Evolutionary conservation across 2,329 filamentous ascomycete species (phyloP).

Genomic region (Arthrobotrys megalospora): DNA sequence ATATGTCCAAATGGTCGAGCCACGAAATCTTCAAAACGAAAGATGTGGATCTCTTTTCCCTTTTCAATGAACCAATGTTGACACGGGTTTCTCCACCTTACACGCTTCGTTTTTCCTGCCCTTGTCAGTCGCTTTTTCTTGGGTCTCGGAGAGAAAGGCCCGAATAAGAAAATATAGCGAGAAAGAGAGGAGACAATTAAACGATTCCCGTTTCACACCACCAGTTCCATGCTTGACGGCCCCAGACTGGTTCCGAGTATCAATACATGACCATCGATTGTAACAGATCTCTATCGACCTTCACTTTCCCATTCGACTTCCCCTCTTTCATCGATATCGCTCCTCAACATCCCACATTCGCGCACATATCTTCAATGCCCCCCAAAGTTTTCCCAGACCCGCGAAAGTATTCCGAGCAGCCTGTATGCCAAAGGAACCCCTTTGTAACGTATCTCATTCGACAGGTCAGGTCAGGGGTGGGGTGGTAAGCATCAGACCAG

Average conservation of each 20-base stretch:
- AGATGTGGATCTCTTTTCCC: constrained; percentile 57
- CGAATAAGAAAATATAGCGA: constrained; percentile 61
- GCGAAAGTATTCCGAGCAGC: constrained; percentile 15
- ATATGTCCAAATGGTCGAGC: neutral
- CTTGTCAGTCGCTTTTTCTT: constrained; percentile 36
- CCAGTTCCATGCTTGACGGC: constrained; percentile 19
- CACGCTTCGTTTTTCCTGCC: constrained; percentile 37
- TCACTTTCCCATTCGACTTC: constrained; percentile 5
- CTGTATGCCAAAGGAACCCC: constrained; percentile 37
- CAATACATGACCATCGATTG: constrained; percentile 11
- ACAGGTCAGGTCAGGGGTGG: constrained; percentile 45
- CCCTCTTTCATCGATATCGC: constrained; percentile 11
- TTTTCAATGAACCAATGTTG: constrained; percentile 51
- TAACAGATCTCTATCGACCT: constrained; percentile 17
- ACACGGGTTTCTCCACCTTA: constrained; percentile 45
- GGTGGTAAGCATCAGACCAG: constrained; percentile 57
- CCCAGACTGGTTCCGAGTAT: constrained; percentile 8
- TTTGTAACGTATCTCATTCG: constrained; percentile 48
- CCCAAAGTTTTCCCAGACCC: constrained; percentile 11
- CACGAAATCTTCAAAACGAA: constrained; percentile 27
- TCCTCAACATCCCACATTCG: neutral
- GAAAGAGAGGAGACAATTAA: constrained; percentile 57
- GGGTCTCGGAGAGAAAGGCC: constrained; percentile 58
- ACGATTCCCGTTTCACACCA: constrained; percentile 45
- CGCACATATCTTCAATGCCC: neutral